Evolutionary conservation across 371 early-diverging fungal species (phyloP).

Genomic region (Mucor racemosus): DNA sequence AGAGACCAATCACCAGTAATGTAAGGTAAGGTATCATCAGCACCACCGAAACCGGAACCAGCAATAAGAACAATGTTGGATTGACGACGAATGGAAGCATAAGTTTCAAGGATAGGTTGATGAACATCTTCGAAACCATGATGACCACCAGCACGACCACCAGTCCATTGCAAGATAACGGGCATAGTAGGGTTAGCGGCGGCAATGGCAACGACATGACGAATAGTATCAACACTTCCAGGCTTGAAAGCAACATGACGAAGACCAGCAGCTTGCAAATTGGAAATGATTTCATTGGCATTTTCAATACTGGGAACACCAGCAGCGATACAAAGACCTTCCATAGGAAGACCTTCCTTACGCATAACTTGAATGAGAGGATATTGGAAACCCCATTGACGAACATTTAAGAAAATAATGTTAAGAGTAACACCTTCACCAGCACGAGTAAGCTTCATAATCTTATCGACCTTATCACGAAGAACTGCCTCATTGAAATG

Average conservation of each 20-base stretch:
- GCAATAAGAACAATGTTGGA: slow-evolving; percentile 89
- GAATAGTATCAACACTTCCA: slow-evolving; percentile 84
- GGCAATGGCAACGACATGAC: slow-evolving; percentile 85
- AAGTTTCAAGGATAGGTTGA: slow-evolving; percentile 92
- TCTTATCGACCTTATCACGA: slow-evolving; percentile 79
- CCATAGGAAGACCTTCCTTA: slow-evolving; percentile 91
- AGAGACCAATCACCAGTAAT: slow-evolving; percentile 93
- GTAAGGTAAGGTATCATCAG: slow-evolving; percentile 91
- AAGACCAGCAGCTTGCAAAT: slow-evolving; percentile 82
- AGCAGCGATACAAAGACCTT: slow-evolving; percentile 89
- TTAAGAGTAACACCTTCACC: slow-evolving; percentile 92
- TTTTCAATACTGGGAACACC: slow-evolving; percentile 94
- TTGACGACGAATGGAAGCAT: slow-evolving; percentile 87
- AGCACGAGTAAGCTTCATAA: slow-evolving; percentile 78
- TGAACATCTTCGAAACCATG: slow-evolving; percentile 97
- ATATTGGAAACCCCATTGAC: slow-evolving; percentile 96
- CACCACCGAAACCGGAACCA: slow-evolving; percentile 94
- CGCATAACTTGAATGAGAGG: slow-evolving; percentile 90
- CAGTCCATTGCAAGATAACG: slow-evolving; percentile 95
- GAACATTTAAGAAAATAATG: slow-evolving; percentile 91
- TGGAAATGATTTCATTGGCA: slow-evolving; percentile 84
- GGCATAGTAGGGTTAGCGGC: slow-evolving; percentile 90
- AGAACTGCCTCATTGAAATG: slow-evolving; percentile 89
- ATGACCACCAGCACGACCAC: slow-evolving; percentile 97
- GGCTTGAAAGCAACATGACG: slow-evolving; percentile 95